A percentile compares a stretch with the other conserved stretches of the same genome.
These are phyloP conservation scores for Gynochthodes officinalis DNA, from an alignment of 257 asterid genomes.

Conservation along the genomic window DNA sequence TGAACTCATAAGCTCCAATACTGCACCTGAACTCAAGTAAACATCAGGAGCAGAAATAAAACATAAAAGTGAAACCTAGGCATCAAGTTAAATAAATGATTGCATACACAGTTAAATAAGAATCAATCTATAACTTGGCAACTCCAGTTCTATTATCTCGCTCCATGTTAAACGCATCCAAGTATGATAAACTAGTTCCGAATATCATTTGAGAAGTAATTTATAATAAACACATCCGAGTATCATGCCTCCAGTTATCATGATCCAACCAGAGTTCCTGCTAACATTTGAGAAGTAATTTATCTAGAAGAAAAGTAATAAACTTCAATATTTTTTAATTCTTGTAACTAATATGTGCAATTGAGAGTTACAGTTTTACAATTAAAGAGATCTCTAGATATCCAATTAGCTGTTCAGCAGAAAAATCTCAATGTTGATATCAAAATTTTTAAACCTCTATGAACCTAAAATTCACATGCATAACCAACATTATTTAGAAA, in stretches of 20 bases:
- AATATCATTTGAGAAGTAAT: too few species aligned
- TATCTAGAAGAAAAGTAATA: background rate
- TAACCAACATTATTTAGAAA: background rate
- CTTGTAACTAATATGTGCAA: too few species aligned
- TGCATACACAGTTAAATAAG: background rate
- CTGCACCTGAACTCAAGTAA: too few species aligned
- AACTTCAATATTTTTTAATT: background rate
- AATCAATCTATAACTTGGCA: background rate
- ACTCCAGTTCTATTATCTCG: background rate
- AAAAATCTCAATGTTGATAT: background rate
- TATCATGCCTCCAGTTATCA: background rate
- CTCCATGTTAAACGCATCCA: background rate
- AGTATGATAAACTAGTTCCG: background rate
- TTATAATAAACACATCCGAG: too few species aligned
- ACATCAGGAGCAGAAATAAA: background rate
- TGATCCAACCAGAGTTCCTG: background rate
- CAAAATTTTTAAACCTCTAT: background rate
- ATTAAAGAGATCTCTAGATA: background rate
- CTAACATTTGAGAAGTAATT: background rate
- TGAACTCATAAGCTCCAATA: background rate
- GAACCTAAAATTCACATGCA: background rate
- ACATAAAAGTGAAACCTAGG: background rate
- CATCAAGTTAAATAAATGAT: background rate
- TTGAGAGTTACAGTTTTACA: background rate
- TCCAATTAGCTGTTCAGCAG: background rate